Evolutionary conservation across 805 yeast genomes (phyloP).

Genomic region (Ogataea ramenticola): DNA sequence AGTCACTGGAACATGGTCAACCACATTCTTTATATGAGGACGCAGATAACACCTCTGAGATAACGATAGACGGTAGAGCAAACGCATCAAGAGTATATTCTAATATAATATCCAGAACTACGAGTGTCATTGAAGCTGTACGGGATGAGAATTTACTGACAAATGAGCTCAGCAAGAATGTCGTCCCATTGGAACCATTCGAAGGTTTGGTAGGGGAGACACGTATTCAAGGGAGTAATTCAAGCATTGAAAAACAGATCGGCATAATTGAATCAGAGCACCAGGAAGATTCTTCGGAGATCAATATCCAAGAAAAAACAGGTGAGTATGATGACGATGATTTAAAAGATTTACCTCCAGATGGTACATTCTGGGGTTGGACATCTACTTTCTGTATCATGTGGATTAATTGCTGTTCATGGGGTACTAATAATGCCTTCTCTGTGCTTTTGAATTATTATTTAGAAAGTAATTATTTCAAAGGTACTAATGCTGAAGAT

Average conservation of each 20-base stretch:
- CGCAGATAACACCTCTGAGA: neutral
- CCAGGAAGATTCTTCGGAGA: neutral
- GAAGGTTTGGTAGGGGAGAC: neutral
- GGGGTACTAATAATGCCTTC: slow-evolving; percentile 50
- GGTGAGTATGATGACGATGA: slow-evolving; percentile 25
- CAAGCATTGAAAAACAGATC: neutral
- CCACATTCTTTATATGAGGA: neutral
- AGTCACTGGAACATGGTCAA: neutral
- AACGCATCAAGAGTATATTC: neutral
- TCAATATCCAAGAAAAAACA: slow-evolving; percentile 16
- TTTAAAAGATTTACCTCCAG: slow-evolving; percentile 29
- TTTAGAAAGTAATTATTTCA: slow-evolving; percentile 31
- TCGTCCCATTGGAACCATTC: slow-evolving; percentile 4
- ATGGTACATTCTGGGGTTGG: slow-evolving; percentile 45
- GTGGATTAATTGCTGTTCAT: slow-evolving; percentile 31
- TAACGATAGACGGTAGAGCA: neutral
- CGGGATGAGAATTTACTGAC: slow-evolving; percentile 23
- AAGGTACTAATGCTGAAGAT: slow-evolving; percentile 43
- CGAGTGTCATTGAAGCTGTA: slow-evolving; percentile 20
- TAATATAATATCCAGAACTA: slow-evolving; percentile 13
- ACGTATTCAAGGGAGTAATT: neutral
- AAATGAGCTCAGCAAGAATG: slow-evolving; percentile 1
- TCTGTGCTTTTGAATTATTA: slow-evolving; percentile 50
- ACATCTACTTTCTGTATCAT: slow-evolving; percentile 30
- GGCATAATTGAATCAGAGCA: neutral